phyloP scores from a whole-genome alignment of 2,329 filamentous ascomycete species.

The Fusarium devonianum region DNA sequence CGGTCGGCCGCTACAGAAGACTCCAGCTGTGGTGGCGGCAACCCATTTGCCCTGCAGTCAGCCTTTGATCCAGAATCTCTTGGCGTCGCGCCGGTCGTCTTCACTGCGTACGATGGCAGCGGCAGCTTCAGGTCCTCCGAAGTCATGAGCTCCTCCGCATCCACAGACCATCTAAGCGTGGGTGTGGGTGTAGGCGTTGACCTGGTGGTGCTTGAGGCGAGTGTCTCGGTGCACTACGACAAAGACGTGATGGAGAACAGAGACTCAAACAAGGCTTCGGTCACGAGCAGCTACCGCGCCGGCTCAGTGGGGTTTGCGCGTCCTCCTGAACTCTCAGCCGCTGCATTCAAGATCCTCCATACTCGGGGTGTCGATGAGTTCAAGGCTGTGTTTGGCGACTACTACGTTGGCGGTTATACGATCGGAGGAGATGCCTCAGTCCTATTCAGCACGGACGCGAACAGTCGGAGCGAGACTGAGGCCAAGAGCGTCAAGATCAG shows the following conservation, averaged over 20 bases:
- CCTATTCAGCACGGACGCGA: neutral
- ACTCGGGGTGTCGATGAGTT: neutral
- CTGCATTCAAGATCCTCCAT: neutral
- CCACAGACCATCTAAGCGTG: neutral
- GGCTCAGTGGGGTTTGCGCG: too few relatives aligned
- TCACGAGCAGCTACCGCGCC: neutral
- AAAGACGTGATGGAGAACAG: neutral
- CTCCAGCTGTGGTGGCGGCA: too few relatives aligned
- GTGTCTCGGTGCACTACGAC: neutral
- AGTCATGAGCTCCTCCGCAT: neutral
- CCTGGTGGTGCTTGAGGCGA: neutral
- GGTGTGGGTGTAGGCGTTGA: neutral
- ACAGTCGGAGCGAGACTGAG: neutral
- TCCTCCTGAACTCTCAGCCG: neutral
- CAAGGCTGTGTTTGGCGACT: neutral
- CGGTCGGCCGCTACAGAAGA: neutral
- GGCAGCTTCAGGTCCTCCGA: neutral
- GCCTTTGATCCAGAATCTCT: too few relatives aligned
- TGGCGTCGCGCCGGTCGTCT: too few relatives aligned
- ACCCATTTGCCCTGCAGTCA: too few relatives aligned
- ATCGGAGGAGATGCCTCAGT: neutral
- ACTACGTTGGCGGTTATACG: constrained; percentile 1
- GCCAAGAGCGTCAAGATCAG: neutral
- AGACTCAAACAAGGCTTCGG: neutral
- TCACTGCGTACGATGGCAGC: neutral